Percentiles rank a stretch among this genome's conserved stretches.
Evolutionary conservation across 1,284 basidiomycete species (phyloP).

Genomic region (Cutaneotrichosporon sp.): DNA sequence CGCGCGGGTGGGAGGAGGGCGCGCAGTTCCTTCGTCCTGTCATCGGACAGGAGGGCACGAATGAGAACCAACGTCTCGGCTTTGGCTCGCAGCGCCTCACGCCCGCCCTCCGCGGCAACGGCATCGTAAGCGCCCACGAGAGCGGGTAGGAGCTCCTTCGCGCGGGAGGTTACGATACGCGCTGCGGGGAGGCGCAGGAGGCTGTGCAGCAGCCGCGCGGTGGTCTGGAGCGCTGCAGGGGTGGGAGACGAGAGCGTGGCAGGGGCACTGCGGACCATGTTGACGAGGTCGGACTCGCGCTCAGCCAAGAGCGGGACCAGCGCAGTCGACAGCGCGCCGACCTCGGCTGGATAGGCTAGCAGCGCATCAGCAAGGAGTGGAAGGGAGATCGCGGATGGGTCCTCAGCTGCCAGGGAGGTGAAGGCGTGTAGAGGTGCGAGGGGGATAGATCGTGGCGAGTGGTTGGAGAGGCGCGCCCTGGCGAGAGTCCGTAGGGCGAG

Average conservation of each 20-base stretch:
- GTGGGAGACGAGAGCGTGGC: background rate
- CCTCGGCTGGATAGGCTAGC: constrained; percentile 17
- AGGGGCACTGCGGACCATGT: background rate
- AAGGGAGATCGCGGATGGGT: background rate
- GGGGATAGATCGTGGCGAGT: background rate
- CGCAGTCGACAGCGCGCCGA: constrained; percentile 3
- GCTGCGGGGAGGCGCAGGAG: constrained; percentile 6
- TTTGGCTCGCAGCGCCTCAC: constrained; percentile 13
- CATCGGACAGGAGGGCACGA: constrained; percentile 17
- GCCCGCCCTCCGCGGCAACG: background rate
- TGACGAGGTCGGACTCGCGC: background rate
- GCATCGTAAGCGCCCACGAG: constrained; percentile 22
- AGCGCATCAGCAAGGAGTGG: constrained; percentile 11
- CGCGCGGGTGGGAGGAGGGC: constrained; percentile 12
- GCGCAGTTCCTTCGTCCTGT: constrained; percentile 19
- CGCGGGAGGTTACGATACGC: constrained; percentile 3
- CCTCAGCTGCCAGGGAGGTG: background rate
- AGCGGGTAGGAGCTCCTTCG: constrained; percentile 19
- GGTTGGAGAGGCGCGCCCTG: constrained; percentile 1
- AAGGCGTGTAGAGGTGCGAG: constrained; percentile 14
- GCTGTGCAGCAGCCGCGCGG: constrained; percentile 11
- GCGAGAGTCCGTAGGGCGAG: constrained; percentile 12
- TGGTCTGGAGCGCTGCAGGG: background rate
- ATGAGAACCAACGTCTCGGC: constrained; percentile 26
- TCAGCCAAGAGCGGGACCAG: background rate